phyloP scores from a whole-genome alignment of 2,329 filamentous ascomycete species.

The Verticillium albo-atrum region DNA sequence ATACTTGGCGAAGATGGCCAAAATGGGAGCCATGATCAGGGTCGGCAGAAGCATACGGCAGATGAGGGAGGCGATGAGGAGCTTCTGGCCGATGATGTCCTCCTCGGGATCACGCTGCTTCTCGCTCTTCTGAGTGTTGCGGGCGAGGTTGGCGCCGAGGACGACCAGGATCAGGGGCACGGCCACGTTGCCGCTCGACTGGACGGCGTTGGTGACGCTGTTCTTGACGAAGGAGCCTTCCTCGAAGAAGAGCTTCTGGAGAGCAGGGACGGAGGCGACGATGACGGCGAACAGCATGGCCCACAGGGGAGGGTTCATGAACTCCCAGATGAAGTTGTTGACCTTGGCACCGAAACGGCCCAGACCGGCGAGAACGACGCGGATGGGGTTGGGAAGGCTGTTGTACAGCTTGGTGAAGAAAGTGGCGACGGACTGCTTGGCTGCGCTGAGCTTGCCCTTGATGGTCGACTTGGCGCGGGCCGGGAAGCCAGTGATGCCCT shows the following conservation, averaged over 20 bases:
- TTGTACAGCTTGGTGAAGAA: slow-evolving; percentile 23
- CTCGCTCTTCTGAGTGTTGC: slow-evolving; percentile 75
- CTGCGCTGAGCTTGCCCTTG: slow-evolving; percentile 19
- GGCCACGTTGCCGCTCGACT: slow-evolving; percentile 82
- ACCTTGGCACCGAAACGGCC: slow-evolving; percentile 38
- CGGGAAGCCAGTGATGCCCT: slow-evolving; percentile 36
- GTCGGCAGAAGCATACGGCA: slow-evolving; percentile 92
- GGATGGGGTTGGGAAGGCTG: slow-evolving; percentile 37
- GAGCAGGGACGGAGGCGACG: slow-evolving; percentile 77
- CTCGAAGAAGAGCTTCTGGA: slow-evolving; percentile 84
- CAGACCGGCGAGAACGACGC: slow-evolving; percentile 24
- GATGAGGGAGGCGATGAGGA: slow-evolving; percentile 80
- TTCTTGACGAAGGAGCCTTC: slow-evolving; percentile 88
- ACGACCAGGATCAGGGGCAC: slow-evolving; percentile 95
- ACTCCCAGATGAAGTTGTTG: slow-evolving; percentile 71
- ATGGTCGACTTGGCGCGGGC: slow-evolving; percentile 28
- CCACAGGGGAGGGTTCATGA: slow-evolving; percentile 98
- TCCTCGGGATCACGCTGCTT: slow-evolving; percentile 67
- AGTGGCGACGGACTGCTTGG: slow-evolving; percentile 16
- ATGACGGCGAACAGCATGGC: slow-evolving; percentile 91
- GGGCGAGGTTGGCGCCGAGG: slow-evolving; percentile 87
- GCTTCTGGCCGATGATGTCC: slow-evolving; percentile 61
- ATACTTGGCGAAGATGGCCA: slow-evolving; percentile 85
- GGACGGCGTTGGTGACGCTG: slow-evolving; percentile 83
- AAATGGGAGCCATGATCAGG: slow-evolving; percentile 82